phyloP scores from a whole-genome alignment of 2,329 filamentous ascomycete genomes.

The Neodidymelliopsis sp. region DNA sequence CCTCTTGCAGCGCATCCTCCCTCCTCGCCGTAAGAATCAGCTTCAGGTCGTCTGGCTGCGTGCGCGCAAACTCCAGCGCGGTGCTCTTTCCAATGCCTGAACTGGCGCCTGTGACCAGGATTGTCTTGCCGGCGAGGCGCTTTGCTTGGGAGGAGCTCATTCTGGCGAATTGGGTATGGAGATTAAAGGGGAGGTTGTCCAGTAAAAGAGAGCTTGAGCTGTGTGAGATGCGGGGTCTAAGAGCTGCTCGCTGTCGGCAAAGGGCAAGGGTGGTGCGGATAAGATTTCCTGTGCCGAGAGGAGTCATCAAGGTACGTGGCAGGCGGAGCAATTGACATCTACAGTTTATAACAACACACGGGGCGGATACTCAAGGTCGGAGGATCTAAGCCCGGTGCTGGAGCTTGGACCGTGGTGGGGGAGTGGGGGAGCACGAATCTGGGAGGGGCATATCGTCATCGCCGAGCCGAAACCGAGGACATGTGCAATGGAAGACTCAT shows the following conservation, averaged over 20 bases:
- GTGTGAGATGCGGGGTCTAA: conserved; percentile 5
- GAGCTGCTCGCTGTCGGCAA: conserved; percentile 1
- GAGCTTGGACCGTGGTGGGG: conserved; percentile 13
- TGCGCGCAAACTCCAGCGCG: conserved; percentile 92
- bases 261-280: conserved; percentile 4
- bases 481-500: too few relatives aligned
- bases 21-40: conserved; percentile 90
- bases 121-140: conserved; percentile 91
- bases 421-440: conserved; percentile 10
- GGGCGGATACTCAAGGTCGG: conserved; percentile 4
- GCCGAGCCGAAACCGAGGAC: too few relatives aligned
- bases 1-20: conserved; percentile 75
- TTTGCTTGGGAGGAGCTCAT: conserved; percentile 78
- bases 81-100: conserved; percentile 86
- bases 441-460: conserved; percentile 11
- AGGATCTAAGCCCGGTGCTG: neutral
- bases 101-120: conserved; percentile 89
- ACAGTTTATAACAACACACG: too few relatives aligned
- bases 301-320: conserved; percentile 12
- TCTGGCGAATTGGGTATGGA: conserved; percentile 46
- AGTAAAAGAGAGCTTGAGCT: conserved; percentile 11
- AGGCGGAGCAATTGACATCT: conserved; percentile 9
- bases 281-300: conserved; percentile 13
- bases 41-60: conserved; percentile 78
- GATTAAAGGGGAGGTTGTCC: conserved; percentile 18